Evolutionary conservation across 108 stramenopile species (phyloP).

Genomic region (Cyclostephanos invisitatus): DNA sequence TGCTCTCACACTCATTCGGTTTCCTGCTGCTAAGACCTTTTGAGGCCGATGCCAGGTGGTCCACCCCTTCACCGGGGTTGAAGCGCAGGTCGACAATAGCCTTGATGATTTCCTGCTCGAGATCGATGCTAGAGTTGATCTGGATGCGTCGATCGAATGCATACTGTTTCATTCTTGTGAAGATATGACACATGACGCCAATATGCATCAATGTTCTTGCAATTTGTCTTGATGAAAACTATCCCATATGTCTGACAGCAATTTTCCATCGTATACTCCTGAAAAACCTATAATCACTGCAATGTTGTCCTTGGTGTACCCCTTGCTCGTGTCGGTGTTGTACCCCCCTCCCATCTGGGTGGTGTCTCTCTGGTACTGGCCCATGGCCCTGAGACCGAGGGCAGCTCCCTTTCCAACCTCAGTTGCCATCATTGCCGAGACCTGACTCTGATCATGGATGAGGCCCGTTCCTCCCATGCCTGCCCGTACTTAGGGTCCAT

Average conservation of each 20-base stretch:
- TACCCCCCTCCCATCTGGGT: too few relatives aligned
- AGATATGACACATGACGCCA: background rate
- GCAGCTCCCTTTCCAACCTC: too few relatives aligned
- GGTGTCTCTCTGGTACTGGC: too few relatives aligned
- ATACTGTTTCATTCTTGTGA: background rate
- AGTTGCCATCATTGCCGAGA: too few relatives aligned
- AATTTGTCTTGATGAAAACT: background rate
- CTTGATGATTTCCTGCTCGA: too few relatives aligned
- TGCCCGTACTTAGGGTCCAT: too few relatives aligned
- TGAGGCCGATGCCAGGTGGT: background rate
- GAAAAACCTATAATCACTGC: background rate
- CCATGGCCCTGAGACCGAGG: too few relatives aligned
- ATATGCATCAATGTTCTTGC: background rate
- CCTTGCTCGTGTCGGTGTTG: too few relatives aligned
- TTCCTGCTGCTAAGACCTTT: background rate
- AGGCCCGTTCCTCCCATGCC: too few relatives aligned
- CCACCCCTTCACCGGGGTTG: background rate
- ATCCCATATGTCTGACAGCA: background rate
- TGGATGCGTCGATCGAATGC: background rate
- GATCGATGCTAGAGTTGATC: background rate
- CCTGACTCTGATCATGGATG: too few relatives aligned
- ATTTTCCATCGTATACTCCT: background rate
- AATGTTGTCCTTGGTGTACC: background rate
- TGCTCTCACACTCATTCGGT: background rate
- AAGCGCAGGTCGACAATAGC: background rate